Evolutionary conservation across 495 filamentous ascomycete genomes (phyloP).

Genomic region (Talaromyces wortmannii): DNA sequence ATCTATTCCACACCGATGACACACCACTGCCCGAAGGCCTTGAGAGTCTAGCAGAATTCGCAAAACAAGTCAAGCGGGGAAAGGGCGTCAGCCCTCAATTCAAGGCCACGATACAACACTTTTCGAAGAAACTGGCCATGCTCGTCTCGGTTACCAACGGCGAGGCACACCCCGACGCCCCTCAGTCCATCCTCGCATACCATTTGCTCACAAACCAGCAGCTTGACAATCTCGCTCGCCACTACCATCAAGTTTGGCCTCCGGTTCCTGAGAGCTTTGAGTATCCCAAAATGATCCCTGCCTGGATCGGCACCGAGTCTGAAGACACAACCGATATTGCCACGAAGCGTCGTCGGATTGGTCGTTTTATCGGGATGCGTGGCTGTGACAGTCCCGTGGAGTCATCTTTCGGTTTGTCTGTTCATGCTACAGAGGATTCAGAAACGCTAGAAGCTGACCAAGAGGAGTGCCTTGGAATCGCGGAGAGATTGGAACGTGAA

Average conservation of each 20-base stretch:
- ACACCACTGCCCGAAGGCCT: background rate
- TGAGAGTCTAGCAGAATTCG: background rate
- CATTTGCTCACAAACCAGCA: slow-evolving; percentile 66
- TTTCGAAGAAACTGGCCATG: slow-evolving; percentile 26
- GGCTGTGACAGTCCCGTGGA: slow-evolving; percentile 39
- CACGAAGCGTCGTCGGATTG: slow-evolving; percentile 55
- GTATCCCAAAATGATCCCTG: slow-evolving; percentile 56
- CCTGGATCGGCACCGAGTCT: slow-evolving; percentile 25
- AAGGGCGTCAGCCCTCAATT: slow-evolving; percentile 10
- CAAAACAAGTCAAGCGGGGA: background rate
- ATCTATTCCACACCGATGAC: background rate
- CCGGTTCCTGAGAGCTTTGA: slow-evolving; percentile 37
- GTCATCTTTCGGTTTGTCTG: background rate
- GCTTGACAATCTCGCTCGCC: slow-evolving; percentile 63
- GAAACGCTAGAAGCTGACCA: background rate
- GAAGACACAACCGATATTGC: slow-evolving; percentile 32
- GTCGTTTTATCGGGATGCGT: slow-evolving; percentile 59
- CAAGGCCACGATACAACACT: slow-evolving; percentile 17
- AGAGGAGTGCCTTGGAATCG: slow-evolving; percentile 6
- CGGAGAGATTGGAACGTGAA: slow-evolving; percentile 17
- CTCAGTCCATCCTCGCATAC: slow-evolving; percentile 57
- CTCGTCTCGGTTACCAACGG: slow-evolving; percentile 46
- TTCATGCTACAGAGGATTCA: background rate
- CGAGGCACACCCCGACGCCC: slow-evolving; percentile 57
- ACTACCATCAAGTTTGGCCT: slow-evolving; percentile 67